phyloP scores from a whole-genome alignment of 2,329 filamentous ascomycete genomes.

The Passalora sequoiae region DNA sequence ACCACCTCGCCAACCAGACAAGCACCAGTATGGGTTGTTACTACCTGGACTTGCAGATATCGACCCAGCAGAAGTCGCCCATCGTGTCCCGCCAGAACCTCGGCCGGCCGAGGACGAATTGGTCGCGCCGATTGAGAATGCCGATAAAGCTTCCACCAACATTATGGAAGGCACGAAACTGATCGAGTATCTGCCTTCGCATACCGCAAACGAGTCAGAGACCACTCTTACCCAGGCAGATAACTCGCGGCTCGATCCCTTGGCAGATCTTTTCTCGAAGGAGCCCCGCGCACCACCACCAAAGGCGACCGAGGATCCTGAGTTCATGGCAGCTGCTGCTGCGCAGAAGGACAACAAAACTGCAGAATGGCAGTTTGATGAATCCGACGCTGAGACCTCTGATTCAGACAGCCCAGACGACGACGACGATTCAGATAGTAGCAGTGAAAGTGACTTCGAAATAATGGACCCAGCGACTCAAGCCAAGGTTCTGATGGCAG shows the following conservation, averaged over 20 bases:
- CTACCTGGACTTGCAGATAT: not conserved
- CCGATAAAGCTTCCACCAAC: slow-evolving; percentile 5
- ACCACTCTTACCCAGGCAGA: not conserved
- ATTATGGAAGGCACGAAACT: slow-evolving; percentile 18
- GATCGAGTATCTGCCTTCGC: slow-evolving; percentile 9
- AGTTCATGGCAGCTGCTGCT: slow-evolving; percentile 43
- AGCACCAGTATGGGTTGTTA: slow-evolving; percentile 6
- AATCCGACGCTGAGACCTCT: slow-evolving; percentile 57
- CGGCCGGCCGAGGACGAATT: slow-evolving; percentile 15
- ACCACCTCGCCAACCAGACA: not conserved
- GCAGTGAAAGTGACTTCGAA: slow-evolving; percentile 57
- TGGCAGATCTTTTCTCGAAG: slow-evolving; percentile 8
- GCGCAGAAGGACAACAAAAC: slow-evolving; percentile 48
- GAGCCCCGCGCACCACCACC: slow-evolving; percentile 4
- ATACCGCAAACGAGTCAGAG: not conserved
- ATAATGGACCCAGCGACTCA: slow-evolving; percentile 76
- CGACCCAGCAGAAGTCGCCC: not conserved
- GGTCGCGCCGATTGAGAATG: slow-evolving; percentile 9
- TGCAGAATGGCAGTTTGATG: slow-evolving; percentile 75
- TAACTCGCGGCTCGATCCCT: not conserved
- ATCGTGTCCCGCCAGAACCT: slow-evolving; percentile 16
- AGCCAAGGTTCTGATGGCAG: slow-evolving; percentile 79
- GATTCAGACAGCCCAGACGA: slow-evolving; percentile 39
- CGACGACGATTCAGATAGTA: slow-evolving; percentile 42
- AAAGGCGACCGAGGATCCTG: slow-evolving; percentile 34